Base-by-base conservation (phyloP, 139 green algal genomes). In the Prasinococcaceae sp. region DNA sequence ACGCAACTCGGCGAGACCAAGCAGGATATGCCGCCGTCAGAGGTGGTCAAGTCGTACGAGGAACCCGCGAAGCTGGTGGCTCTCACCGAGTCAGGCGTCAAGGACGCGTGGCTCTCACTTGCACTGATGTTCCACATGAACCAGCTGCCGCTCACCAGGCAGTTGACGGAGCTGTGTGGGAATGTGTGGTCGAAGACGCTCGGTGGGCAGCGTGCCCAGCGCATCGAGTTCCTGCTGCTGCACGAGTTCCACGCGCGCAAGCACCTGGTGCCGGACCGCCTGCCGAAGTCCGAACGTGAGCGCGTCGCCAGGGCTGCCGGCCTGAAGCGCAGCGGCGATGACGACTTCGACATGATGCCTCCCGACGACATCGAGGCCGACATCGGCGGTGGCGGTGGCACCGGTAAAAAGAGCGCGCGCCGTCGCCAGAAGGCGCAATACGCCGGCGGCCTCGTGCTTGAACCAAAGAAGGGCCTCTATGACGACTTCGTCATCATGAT, bases 381-480 rank as follows among this genome's bases (percentile, higher is more conserved):
- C n/a, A n/a, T n/a, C n/a, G n/a, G n/a, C n/a, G n/a, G n/a, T n/a
- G n/a, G n/a, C n/a, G n/a, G n/a, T n/a, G n/a, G n/a, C n/a, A n/a
- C n/a, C 36, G 42, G 44, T 47, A 47, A 50, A 22, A 65, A 51
- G n/a, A 17, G 20, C 14, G 60, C 36, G 20, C 60, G 60, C 47
- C 66, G 66, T 46, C 61, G 60, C 50, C 52, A 76, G 44, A 68
- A 55, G 1, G n/a, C n/a, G n/a, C n/a, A n/a, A 37, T 94, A 90
- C 61, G 72, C 79, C 42, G 84, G 90, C 35, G 90, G 92, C 24
- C 70, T 98, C 55, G 90, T 99, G 62, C 77, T 99, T 44, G 90
- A 98, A 71, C 92, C 90, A 29, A 95, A 95, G 66, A 90, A 88
- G 60, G 90, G 90, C 3, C 77, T 99, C 66, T 99, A 99, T 69